Evolutionary conservation across 2,329 filamentous ascomycete species (phyloP), one percentile per base, ranked within the genome.

Genomic region (Aphanoascus verrucosus): DNA sequence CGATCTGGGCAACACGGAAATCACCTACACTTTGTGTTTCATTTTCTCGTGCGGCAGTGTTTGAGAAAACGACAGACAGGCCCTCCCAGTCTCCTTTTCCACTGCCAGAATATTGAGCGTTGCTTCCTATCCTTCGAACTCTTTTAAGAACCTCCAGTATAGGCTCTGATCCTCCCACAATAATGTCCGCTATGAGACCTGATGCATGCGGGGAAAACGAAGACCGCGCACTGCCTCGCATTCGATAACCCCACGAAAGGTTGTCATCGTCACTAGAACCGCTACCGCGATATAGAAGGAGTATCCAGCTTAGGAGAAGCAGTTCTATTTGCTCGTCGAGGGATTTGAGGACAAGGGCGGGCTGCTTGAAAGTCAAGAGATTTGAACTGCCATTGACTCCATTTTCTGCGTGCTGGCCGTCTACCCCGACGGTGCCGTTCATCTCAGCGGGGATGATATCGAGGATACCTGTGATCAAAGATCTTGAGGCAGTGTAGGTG

Each of bases 271-370:
- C 56, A n/a, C 44, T 53, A 40, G 44, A 44, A n/a, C 55, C 49
- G 34, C 40, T 55, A 15, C 52, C 56, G 11, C 56, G 56, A 42
- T 53, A 56, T 19, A 56, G 19, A 32, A 58, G 32, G 1, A 58
- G 45, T 44, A 47, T 34, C 56, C 56, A 58, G 38, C 52, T 53
- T 11, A 55, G n/a, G 20, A 58, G 40, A 9, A 58, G 5, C 3
- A 50, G 15, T 20, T 57, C 55, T 34, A 47, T 9, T 40, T 55
- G 42, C 38, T 57, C 38, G n/a, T 49, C 52, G 17, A 43, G 5
- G 4, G 28, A 40, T 9, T 40, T 41, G 8, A 14, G 45, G 15
- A 35, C 23, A 34, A 53, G 23, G 5, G 47, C 35, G 1, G 45
- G 41, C 1, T 41, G 40, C 40, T 49, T 38, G n/a, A 42, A 32